phyloP scores from a whole-genome alignment of 768 basidiomycete species.

The Lentinula lateritia region DNA sequence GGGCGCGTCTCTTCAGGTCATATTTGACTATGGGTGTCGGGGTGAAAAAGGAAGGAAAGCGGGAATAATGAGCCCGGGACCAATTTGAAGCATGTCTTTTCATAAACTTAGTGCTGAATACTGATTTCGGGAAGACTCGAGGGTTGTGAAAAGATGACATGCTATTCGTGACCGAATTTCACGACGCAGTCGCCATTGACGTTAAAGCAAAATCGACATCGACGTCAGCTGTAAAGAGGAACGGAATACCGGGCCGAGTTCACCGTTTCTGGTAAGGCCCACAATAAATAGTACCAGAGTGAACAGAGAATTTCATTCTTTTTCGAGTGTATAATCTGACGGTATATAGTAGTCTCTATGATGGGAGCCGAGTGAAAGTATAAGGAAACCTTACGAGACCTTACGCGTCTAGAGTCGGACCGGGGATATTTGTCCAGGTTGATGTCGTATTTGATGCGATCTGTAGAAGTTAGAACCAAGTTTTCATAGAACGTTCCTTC shows the following conservation, averaged over 20 bases:
- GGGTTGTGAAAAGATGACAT: not conserved
- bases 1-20: constrained; percentile 20
- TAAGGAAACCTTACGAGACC: not conserved
- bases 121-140: constrained; percentile 4
- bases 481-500: not conserved
- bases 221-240: not conserved
- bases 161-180: not conserved
- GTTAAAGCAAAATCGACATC: not conserved
- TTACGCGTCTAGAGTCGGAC: not conserved
- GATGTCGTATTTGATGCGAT: not conserved
- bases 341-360: too few species aligned
- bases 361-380: not conserved
- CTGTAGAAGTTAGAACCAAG: not conserved
- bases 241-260: not conserved
- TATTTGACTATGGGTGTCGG: constrained; percentile 23
- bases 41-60: constrained; percentile 27
- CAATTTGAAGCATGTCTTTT: constrained; percentile 23
- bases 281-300: too few species aligned
- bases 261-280: not conserved
- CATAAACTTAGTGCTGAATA: not conserved
- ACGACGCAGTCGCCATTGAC: constrained; percentile 5
- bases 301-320: too few species aligned
- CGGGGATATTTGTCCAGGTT: not conserved
- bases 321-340: too few species aligned
- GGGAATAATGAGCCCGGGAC: constrained; percentile 8